Base-by-base conservation (phyloP, 768 basidiomycete species). In the Russula olivacea region DNA sequence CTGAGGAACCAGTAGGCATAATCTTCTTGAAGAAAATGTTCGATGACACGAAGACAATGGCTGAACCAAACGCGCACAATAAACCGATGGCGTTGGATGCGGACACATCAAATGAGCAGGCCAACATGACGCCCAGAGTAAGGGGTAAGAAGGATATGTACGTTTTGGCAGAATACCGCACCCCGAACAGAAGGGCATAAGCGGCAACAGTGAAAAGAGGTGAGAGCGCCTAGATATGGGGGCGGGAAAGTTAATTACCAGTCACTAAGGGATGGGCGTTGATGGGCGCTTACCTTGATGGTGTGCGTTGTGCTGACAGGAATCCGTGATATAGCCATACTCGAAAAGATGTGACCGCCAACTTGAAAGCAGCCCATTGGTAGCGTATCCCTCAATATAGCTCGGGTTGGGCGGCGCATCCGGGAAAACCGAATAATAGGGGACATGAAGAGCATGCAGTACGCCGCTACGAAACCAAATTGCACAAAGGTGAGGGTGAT, bases 21-120 rank as follows among this genome's bases (percentile, higher is more conserved):
- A 98, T 87, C 79, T 96, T 98, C 77, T 99, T 99, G 83, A 96
- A 98, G 74, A 95, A 97, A 69, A 99, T 98, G 75, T 99, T 99
- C 66, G 93, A 95, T 68, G 89, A 89, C 66, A 99, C 97, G 73
- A 99, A 98, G 67, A 99, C 87, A 61, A 99, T 76, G 34, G 97
- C 97, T 12, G 94, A 97, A 17, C 96, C 96, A 71, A 99, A 94
- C 3, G 97, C 96, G 74, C 91, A 97, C 30, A 97, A 77, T n/a
- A 99, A 76, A 14, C 97, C 97, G 30, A 88, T 76, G 21, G 83
- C 74, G 72, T 93, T 95, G 53, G 93, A 95, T 3, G 86, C 86
- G 0, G 92, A 91, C 61, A 96, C 76, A 74, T 97, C 95, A 72
- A 91, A 95, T 11, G 93, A 93, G 74, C 89, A 96, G 43, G 93